Conservation (phyloP, 2,329 filamentous ascomycete species). For the Rhynchosporium secalis region DNA sequence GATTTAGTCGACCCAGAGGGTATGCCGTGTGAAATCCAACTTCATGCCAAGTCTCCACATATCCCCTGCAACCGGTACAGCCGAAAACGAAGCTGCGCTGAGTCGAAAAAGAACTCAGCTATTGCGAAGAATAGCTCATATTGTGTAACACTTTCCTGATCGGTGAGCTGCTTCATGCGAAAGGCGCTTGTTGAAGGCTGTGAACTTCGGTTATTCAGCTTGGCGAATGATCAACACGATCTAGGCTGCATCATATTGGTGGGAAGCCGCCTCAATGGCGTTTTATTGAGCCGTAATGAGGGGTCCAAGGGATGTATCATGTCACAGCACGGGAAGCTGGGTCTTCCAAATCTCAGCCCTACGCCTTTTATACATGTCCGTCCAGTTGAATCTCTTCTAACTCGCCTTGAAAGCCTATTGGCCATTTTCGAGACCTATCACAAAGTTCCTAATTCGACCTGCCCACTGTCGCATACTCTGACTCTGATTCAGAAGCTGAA, state of each 20-base stretch:
- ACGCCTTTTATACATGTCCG: background rate
- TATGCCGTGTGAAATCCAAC: background rate
- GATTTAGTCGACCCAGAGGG: background rate
- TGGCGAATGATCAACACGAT: background rate
- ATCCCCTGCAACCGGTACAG: background rate
- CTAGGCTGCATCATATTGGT: background rate
- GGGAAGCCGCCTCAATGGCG: conserved; percentile 1
- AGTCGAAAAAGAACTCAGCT: background rate
- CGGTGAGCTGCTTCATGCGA: conserved; percentile 3
- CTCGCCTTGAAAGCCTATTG: background rate
- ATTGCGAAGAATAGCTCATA: background rate
- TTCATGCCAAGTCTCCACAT: conserved; percentile 1
- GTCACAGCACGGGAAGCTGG: background rate
- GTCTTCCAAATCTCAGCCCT: conserved; percentile 1
- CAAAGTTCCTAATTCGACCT: background rate
- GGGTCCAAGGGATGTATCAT: background rate
- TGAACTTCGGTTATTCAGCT: background rate
- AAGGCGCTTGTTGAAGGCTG: background rate
- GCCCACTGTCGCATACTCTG: background rate
- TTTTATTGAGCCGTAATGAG: background rate
- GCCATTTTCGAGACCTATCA: background rate
- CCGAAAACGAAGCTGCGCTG: background rate
- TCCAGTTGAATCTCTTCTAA: background rate
- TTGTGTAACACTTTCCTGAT: background rate
- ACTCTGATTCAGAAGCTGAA: background rate